phyloP scores from a whole-genome alignment of 768 basidiomycete species.

The Phylloporus arenicola region DNA sequence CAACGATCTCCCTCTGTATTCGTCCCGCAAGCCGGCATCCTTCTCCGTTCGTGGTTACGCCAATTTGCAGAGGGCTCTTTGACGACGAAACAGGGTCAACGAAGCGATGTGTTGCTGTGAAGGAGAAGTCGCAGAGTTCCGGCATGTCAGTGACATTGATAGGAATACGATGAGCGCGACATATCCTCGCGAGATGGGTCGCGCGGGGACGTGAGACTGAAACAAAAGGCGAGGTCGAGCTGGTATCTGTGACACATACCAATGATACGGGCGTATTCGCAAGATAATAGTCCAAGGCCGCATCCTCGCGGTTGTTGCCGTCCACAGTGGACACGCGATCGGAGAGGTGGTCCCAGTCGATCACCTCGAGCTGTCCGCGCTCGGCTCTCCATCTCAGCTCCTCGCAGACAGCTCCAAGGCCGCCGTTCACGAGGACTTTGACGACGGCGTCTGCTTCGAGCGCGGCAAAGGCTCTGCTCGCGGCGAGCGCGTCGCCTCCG shows the following conservation, averaged over 20 bases:
- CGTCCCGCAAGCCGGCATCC: constrained; percentile 83
- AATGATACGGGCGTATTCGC: constrained; percentile 36
- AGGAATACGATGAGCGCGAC: constrained; percentile 55
- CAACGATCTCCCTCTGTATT: constrained; percentile 76
- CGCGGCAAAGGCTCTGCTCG: constrained; percentile 74
- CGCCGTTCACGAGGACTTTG: constrained; percentile 53
- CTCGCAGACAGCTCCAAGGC: constrained; percentile 49
- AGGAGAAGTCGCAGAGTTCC: constrained; percentile 82
- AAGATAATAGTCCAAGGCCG: constrained; percentile 47
- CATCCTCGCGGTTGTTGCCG: constrained; percentile 32
- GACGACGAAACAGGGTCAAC: constrained; percentile 40
- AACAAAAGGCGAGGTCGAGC: constrained; percentile 39
- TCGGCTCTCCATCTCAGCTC: constrained; percentile 64
- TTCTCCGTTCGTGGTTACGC: constrained; percentile 85
- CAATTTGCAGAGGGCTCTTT: constrained; percentile 61
- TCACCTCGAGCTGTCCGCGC: constrained; percentile 49
- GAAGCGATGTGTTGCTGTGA: constrained; percentile 83
- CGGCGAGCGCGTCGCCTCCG: constrained; percentile 76
- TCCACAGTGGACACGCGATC: constrained; percentile 24
- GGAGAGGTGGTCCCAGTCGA: constrained; percentile 50
- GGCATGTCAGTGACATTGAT: constrained; percentile 88
- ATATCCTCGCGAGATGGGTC: constrained; percentile 48
- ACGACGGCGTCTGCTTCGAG: constrained; percentile 77
- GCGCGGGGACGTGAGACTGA: constrained; percentile 42
- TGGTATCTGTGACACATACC: constrained; percentile 79